phyloP scores from a whole-genome alignment of 2,329 filamentous ascomycete genomes.

The Xylariaceae sp. region DNA sequence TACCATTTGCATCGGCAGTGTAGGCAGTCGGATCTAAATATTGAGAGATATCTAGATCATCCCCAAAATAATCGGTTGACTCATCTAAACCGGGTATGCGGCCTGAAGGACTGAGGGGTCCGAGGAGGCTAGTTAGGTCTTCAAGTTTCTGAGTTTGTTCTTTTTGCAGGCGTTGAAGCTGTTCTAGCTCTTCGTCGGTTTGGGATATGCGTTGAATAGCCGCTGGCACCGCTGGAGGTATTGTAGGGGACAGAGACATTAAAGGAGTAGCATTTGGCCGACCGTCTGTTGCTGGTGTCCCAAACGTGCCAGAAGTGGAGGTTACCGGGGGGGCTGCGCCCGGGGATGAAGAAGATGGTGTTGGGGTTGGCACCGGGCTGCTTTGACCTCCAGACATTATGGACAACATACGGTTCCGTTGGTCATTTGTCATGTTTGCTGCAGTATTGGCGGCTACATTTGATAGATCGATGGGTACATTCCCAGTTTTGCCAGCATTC shows the following conservation, averaged over 20 bases:
- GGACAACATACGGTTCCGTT: slow-evolving; percentile 64
- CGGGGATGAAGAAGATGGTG: slow-evolving; percentile 36
- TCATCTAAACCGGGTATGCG: slow-evolving; percentile 74
- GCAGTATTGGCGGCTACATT: slow-evolving; percentile 64
- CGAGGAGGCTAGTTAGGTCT: slow-evolving; percentile 74
- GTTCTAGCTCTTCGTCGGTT: slow-evolving; percentile 78
- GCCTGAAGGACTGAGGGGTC: slow-evolving; percentile 81
- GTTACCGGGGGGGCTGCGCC: slow-evolving; percentile 30
- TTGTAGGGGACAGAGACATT: slow-evolving; percentile 56
- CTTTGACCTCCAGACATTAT: slow-evolving; percentile 58
- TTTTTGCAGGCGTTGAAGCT: slow-evolving; percentile 77
- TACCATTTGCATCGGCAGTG: slow-evolving; percentile 32
- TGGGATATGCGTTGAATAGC: slow-evolving; percentile 67
- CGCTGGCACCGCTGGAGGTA: slow-evolving; percentile 55
- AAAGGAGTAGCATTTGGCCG: slow-evolving; percentile 33
- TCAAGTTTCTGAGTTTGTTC: slow-evolving; percentile 81
- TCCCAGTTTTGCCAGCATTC: slow-evolving; percentile 51
- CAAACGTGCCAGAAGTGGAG: slow-evolving; percentile 31
- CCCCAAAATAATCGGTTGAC: slow-evolving; percentile 48
- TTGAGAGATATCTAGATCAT: slow-evolving; percentile 60
- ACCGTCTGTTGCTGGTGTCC: slow-evolving; percentile 30
- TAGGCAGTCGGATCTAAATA: slow-evolving; percentile 50
- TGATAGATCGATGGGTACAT: slow-evolving; percentile 55
- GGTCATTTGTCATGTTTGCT: slow-evolving; percentile 61
- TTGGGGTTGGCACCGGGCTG: slow-evolving; percentile 32